phyloP scores from a whole-genome alignment of 805 yeast genomes.

The Helenozyma baotianmanensis region DNA sequence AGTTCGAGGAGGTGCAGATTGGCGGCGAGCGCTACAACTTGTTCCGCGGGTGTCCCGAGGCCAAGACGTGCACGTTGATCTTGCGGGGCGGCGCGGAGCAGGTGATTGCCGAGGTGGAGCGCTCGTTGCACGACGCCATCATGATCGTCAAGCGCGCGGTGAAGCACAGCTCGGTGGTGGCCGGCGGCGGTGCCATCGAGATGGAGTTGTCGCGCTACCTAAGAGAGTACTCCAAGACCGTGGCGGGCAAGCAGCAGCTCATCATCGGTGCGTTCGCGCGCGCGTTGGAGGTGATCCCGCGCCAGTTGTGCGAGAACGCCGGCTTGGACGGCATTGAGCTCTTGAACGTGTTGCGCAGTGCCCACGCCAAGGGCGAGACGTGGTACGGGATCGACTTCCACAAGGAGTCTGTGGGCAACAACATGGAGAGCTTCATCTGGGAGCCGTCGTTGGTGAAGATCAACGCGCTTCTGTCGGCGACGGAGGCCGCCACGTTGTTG shows the following conservation, averaged over 20 bases:
- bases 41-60: constrained; percentile 87
- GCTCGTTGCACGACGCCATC: constrained; percentile 96
- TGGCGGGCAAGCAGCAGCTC: constrained; percentile 94
- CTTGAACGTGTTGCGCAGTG: constrained; percentile 83
- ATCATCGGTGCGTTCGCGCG: constrained; percentile 90
- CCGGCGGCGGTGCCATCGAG: constrained; percentile 99
- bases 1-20: constrained; percentile 89
- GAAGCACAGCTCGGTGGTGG: constrained; percentile 81
- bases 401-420: constrained; percentile 76
- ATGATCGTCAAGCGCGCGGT: constrained; percentile 97
- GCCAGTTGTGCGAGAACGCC: constrained; percentile 98
- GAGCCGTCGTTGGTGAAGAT: constrained; percentile 93
- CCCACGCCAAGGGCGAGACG: constrained; percentile 87
- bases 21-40: constrained; percentile 94
- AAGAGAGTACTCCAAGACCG: constrained; percentile 79
- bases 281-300: constrained; percentile 92
- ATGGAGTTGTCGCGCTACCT: constrained; percentile 91
- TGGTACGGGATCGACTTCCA: constrained; percentile 94
- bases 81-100: constrained; percentile 98
- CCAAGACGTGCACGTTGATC: constrained; percentile 88
- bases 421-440: constrained; percentile 87
- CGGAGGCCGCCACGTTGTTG: constrained; percentile 92
- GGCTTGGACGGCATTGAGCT: constrained; percentile 97
- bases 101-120: constrained; percentile 95
- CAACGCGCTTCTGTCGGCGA: constrained; percentile 92